Percentiles rank a stretch among this genome's conserved stretches.
These are phyloP conservation scores for Colletotrichum sidae DNA, from an alignment of 2,329 filamentous ascomycete species.

Conservation along the genomic window DNA sequence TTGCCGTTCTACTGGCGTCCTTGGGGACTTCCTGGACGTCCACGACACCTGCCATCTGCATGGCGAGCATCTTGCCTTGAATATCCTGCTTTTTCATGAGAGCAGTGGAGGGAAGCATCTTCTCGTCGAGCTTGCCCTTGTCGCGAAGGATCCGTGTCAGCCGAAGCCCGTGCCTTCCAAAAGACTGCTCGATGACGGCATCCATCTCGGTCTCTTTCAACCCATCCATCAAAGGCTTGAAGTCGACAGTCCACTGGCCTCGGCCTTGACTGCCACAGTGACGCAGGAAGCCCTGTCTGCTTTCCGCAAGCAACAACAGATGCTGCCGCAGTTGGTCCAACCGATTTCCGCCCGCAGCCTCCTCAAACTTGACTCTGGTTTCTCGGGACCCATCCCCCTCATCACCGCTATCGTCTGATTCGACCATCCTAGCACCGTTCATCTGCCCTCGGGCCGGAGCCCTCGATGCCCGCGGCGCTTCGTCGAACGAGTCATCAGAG, in stretches of 20 bases:
- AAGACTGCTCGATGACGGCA: constrained; percentile 80
- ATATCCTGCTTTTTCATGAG: constrained; percentile 89
- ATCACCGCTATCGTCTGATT: constrained; percentile 45
- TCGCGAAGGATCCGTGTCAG: constrained; percentile 87
- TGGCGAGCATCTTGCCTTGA: constrained; percentile 83
- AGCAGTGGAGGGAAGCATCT: constrained; percentile 82
- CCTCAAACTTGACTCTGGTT: constrained; percentile 65
- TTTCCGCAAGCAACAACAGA: constrained; percentile 77
- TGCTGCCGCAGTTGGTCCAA: constrained; percentile 76
- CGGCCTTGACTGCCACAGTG: constrained; percentile 72
- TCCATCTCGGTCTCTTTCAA: constrained; percentile 85
- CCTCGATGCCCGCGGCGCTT: constrained; percentile 41
- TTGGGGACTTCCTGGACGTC: constrained; percentile 95
- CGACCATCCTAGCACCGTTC: constrained; percentile 51
- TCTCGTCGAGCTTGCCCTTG: constrained; percentile 95
- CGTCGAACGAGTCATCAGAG: constrained; percentile 50
- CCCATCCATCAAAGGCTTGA: constrained; percentile 75
- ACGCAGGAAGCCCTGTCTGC: constrained; percentile 75
- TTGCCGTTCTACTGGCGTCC: constrained; percentile 84
- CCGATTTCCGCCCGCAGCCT: constrained; percentile 57
- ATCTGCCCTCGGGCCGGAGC: constrained; percentile 10
- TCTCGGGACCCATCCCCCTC: constrained; percentile 43
- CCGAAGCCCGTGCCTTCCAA: constrained; percentile 81
- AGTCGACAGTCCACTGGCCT: constrained; percentile 87
- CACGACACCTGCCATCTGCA: constrained; percentile 88